These are phyloP conservation scores for Kodamaea ohmeri DNA, from an alignment of 1,139 yeast species.

Conservation along the genomic window DNA sequence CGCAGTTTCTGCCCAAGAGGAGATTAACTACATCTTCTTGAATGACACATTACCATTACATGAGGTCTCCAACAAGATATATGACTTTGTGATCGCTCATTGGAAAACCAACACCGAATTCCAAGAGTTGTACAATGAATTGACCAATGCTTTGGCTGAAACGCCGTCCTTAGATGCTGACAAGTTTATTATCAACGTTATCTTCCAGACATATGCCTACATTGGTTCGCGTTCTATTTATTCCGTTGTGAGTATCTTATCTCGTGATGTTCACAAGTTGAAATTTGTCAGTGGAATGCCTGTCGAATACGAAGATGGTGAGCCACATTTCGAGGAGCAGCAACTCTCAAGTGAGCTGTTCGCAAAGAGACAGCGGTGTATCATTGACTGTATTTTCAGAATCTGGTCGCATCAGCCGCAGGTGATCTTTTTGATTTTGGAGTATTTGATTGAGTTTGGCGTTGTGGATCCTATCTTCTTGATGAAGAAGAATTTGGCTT, in stretches of 20 bases:
- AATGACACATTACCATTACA: slow-evolving; percentile 38
- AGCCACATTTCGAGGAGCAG: slow-evolving; percentile 34
- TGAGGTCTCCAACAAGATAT: slow-evolving; percentile 38
- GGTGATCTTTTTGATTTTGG: slow-evolving; percentile 71
- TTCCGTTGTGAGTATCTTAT: slow-evolving; percentile 72
- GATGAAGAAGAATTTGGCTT: slow-evolving; percentile 42
- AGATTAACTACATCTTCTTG: slow-evolving; percentile 37
- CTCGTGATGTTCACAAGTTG: slow-evolving; percentile 54
- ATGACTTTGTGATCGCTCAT: slow-evolving; percentile 43
- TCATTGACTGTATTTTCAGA: slow-evolving; percentile 64
- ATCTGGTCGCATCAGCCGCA: slow-evolving; percentile 84
- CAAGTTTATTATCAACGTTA: slow-evolving; percentile 54
- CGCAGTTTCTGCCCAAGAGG: slow-evolving; percentile 40
- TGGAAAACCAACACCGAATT: slow-evolving; percentile 43
- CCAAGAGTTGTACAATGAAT: slow-evolving; percentile 32
- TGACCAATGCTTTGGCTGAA: slow-evolving; percentile 22
- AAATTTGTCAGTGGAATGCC: slow-evolving; percentile 38
- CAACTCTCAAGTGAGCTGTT: slow-evolving; percentile 39
- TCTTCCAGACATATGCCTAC: slow-evolving; percentile 72
- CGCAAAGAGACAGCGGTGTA: slow-evolving; percentile 36
- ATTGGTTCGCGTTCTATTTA: slow-evolving; percentile 89
- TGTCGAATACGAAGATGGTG: slow-evolving; percentile 30
- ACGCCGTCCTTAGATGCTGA: slow-evolving; percentile 31
- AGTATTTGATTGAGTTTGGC: slow-evolving; percentile 54
- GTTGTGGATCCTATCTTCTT: slow-evolving; percentile 44